Evolutionary conservation across 495 filamentous ascomycete species (phyloP).

Genomic region (Penicillium psychrofluorescens): DNA sequence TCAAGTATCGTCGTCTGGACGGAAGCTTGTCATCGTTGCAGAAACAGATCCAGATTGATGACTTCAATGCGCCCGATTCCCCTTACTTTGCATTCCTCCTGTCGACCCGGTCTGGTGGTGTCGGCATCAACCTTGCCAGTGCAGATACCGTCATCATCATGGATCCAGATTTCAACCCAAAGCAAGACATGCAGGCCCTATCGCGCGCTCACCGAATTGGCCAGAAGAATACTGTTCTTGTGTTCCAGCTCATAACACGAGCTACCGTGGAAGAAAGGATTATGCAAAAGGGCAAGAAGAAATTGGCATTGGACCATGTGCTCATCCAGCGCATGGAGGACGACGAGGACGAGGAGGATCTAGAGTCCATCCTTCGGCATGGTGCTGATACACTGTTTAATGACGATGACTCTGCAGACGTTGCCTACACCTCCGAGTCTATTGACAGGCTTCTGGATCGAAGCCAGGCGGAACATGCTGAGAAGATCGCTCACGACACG

Average conservation of each 20-base stretch:
- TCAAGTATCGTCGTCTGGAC: slow-evolving; percentile 74
- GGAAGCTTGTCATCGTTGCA: slow-evolving; percentile 78
- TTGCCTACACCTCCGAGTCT: slow-evolving; percentile 70
- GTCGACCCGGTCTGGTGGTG: slow-evolving; percentile 87
- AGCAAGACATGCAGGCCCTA: slow-evolving; percentile 93
- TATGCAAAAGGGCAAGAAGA: slow-evolving; percentile 90
- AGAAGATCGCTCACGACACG: slow-evolving; percentile 45
- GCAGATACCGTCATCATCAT: slow-evolving; percentile 98
- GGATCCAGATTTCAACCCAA: slow-evolving; percentile 90
- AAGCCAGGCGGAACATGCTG: slow-evolving; percentile 67
- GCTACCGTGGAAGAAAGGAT: slow-evolving; percentile 93
- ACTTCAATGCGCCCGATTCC: slow-evolving; percentile 75
- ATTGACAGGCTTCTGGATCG: slow-evolving; percentile 87
- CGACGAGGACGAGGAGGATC: slow-evolving; percentile 68
- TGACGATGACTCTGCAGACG: slow-evolving; percentile 56
- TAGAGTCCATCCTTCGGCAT: slow-evolving; percentile 84
- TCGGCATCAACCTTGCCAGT: slow-evolving; percentile 88
- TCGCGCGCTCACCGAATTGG: slow-evolving; percentile 94
- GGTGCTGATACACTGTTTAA: slow-evolving; percentile 83
- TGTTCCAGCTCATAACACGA: slow-evolving; percentile 70
- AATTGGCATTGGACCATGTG: slow-evolving; percentile 87
- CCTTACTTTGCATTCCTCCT: slow-evolving; percentile 85
- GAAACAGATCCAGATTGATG: slow-evolving; percentile 77
- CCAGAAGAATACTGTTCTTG: slow-evolving; percentile 81
- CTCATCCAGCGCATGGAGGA: slow-evolving; percentile 75